Base-by-base conservation (phyloP, 768 basidiomycete species). In the Suillus subluteus region DNA sequence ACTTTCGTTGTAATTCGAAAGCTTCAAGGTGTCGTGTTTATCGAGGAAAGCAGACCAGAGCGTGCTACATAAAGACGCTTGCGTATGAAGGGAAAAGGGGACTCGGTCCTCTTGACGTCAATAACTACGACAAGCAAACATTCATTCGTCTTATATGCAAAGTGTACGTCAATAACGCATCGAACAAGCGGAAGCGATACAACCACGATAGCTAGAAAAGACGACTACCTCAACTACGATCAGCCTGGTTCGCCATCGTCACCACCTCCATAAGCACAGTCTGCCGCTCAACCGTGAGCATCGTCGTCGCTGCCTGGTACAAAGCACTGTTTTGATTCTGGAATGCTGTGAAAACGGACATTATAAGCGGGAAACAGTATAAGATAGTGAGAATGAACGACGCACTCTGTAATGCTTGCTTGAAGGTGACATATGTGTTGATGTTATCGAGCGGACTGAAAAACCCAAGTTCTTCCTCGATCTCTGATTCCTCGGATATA, bases 391-490 rank as follows among this genome's bases (percentile, higher is more conserved):
- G n/a, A 18, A 37, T 43, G 15, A 23, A 38, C 3, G 32, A 79
- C 88, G 54, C 73, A 95, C 94, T 82, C 23, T 91, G 88, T 70
- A 96, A 77, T 32, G 92, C 91, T 66, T 85, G 84, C 76, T 93
- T 90, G 84, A 96, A 96, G 0, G 87, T 82, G 56, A 82, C 76
- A 74, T 96, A 96, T 4, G 90, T 88, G 72, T 96, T 86, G 63
- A 94, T 88, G 63, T 78, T 84, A 68, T 96, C 95, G 48, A 96
- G 83, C 58, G 93, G 87, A 72, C 92, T 95, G 75, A 95, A 87
- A 77, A 91, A 95, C 7, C 92, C 90, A 11, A 96, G 84, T 75
- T 96, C 95, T 73, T 96, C 94, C 61, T 88, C 87, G 63, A 94
- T 88, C 1, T 83, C 86, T 18, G 85, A 89, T 43, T 85, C 88